Evolutionary conservation across 306 rosid species (phyloP).

Genomic region (Casuarina glauca): DNA sequence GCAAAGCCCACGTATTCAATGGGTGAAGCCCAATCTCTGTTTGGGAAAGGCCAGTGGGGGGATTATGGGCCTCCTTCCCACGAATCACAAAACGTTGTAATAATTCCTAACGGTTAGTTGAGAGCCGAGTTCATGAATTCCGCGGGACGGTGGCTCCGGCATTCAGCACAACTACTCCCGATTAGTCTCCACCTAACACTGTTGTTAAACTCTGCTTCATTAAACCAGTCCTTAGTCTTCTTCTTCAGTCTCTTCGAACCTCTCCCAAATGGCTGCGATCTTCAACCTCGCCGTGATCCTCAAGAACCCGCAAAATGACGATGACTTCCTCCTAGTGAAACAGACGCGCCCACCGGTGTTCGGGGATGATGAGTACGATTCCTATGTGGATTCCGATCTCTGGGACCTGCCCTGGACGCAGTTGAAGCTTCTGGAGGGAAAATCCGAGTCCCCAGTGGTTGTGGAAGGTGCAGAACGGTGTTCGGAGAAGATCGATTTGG

Average conservation of each 20-base stretch:
- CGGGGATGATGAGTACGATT: conserved; percentile 70
- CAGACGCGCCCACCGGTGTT: conserved; percentile 71
- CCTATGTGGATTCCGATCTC: conserved; percentile 78
- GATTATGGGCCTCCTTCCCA: too few relatives aligned
- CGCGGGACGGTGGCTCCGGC: background rate
- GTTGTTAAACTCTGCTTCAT: background rate
- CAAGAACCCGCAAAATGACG: conserved; percentile 36
- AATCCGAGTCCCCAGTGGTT: conserved; percentile 24
- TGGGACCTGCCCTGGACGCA: conserved; percentile 79
- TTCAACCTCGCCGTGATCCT: conserved; percentile 57
- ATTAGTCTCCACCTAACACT: background rate
- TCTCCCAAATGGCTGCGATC: conserved; percentile 25
- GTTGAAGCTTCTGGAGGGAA: conserved; percentile 41
- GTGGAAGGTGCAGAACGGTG: conserved; percentile 31
- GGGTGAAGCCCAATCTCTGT: too few relatives aligned
- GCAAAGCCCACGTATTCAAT: too few relatives aligned
- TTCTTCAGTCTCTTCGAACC: background rate
- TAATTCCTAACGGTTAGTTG: background rate
- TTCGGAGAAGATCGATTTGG: conserved; percentile 44
- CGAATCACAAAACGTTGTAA: too few relatives aligned
- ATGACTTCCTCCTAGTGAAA: conserved; percentile 55
- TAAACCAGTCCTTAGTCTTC: background rate
- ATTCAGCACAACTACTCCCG: background rate
- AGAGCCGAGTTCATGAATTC: background rate
- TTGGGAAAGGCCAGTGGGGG: too few relatives aligned